Base-by-base conservation (phyloP, 1,284 basidiomycete genomes). In the Thecaphora thlaspeos region DNA sequence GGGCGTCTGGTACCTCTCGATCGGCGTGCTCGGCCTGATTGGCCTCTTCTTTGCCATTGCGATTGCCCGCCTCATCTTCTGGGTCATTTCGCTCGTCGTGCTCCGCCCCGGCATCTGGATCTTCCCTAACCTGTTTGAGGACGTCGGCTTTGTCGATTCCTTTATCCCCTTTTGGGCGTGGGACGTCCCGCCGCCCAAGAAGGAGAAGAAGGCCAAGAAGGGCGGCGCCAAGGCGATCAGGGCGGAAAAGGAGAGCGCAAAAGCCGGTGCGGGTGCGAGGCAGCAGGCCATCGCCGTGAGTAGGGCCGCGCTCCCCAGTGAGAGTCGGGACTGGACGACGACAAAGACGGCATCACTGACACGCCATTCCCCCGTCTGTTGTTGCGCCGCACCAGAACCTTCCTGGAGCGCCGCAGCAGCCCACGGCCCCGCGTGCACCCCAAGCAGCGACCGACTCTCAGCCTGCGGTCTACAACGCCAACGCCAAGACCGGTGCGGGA, bases 91-190 rank as follows among this genome's bases (percentile, higher is more conserved):
- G n/a, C 80, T 93, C 67, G 80, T 98, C 66, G 85, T 86, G 43
- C 86, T 86, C 26, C 86, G 87, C 53, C 91, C 91, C 17, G 95
- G 94, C 32, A 95, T 98, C 57, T 99, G 94, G 94, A 88, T 98
- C 81, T 99, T 97, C 83, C 94, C 95, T 0, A 90, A 96, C 77
- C 81, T 99, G 42, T 98, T 98, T 72, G 94, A 94, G 30, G 94
- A 98, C 76, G 95, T 98, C 52, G 94, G 95, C 78, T 95, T 98
- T 78, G 94, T 97, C 75, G 94, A 97, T 54, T 96, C 93, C 0
- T 99, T 98, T 80, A 91, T 95, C 70, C 95, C 94, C 14, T 80
- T 90, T 7, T 99, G 91, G 91, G 92, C 91, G 67, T 99, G 92
- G 91, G 94, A 98, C 77, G 73, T 93, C 46, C 90, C 92, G 14